phyloP scores from a whole-genome alignment of 225 moss, liverwort and hornwort species.

The Marchantia polymorpha region DNA sequence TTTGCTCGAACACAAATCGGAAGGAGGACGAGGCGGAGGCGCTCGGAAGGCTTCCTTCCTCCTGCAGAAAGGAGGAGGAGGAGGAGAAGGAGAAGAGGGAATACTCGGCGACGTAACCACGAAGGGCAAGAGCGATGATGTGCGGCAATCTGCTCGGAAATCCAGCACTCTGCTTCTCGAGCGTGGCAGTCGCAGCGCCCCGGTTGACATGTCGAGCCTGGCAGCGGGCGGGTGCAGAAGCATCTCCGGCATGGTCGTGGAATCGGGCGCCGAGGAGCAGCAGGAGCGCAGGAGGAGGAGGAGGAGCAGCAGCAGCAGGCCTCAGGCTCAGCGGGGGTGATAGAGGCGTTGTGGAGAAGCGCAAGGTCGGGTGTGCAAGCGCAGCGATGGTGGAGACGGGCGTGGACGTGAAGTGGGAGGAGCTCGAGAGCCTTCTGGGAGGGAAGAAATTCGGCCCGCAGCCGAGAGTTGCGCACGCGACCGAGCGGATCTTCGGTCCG shows the following conservation, averaged over 20 bases:
- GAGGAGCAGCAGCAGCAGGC: not conserved
- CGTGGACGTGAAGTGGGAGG: constrained; percentile 61
- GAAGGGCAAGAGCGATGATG: not conserved
- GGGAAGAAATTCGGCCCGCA: constrained; percentile 19
- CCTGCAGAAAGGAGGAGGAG: not conserved
- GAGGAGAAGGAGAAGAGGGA: not conserved
- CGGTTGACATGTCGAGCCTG: not conserved
- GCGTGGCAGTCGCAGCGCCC: not conserved
- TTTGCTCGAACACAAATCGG: not conserved
- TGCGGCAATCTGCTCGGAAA: not conserved
- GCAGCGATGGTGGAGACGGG: constrained; percentile 19
- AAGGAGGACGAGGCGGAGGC: too few species aligned
- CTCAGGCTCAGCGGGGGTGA: not conserved
- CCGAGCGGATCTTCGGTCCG: constrained; percentile 52
- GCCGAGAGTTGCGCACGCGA: constrained; percentile 49
- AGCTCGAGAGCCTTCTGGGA: constrained; percentile 40
- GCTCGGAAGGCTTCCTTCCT: too few species aligned
- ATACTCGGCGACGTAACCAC: not conserved
- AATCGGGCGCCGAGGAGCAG: too few species aligned
- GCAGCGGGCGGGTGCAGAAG: not conserved
- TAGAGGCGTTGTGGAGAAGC: not conserved
- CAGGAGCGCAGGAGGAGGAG: not conserved
- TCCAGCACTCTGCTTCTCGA: not conserved
- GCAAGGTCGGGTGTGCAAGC: not conserved
- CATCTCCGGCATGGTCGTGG: not conserved